These are phyloP conservation scores for Neoscytalidium dimidiatum DNA, from an alignment of 2,329 filamentous ascomycete species.

Conservation along the genomic window DNA sequence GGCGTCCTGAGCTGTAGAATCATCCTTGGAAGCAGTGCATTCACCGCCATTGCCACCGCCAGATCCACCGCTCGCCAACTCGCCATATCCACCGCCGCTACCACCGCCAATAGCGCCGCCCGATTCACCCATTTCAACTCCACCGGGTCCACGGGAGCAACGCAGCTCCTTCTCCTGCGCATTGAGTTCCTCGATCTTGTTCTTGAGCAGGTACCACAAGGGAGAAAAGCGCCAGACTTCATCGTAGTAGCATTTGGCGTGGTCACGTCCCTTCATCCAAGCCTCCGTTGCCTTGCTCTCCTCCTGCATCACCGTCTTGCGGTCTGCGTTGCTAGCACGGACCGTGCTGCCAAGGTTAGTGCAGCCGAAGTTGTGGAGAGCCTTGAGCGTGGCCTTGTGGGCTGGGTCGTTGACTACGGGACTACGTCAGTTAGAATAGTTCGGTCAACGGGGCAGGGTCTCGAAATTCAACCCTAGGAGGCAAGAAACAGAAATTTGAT, in stretches of 20 bases:
- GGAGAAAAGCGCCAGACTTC: slow-evolving; percentile 11
- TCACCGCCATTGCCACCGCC: background rate
- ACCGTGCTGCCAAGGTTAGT: background rate
- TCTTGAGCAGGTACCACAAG: slow-evolving; percentile 7
- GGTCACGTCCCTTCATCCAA: background rate
- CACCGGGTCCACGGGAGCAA: background rate
- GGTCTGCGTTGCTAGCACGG: background rate
- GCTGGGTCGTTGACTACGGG: slow-evolving; percentile 13
- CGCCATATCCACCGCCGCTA: background rate
- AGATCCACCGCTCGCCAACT: no score
- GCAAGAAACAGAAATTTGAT: background rate
- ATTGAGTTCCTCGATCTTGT: background rate
- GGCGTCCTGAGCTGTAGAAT: background rate
- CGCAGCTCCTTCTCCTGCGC: background rate
- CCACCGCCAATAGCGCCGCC: background rate
- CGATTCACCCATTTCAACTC: no score
- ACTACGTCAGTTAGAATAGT: no score
- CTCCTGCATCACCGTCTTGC: background rate
- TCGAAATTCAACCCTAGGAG: background rate
- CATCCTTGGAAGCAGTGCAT: background rate
- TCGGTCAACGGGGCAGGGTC: no score
- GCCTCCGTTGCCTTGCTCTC: background rate
- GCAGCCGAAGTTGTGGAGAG: background rate
- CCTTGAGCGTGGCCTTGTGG: background rate
- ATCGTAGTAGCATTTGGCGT: background rate